Conservation (phyloP, 1,139 yeast species). For the Candida neerlandica region DNA sequence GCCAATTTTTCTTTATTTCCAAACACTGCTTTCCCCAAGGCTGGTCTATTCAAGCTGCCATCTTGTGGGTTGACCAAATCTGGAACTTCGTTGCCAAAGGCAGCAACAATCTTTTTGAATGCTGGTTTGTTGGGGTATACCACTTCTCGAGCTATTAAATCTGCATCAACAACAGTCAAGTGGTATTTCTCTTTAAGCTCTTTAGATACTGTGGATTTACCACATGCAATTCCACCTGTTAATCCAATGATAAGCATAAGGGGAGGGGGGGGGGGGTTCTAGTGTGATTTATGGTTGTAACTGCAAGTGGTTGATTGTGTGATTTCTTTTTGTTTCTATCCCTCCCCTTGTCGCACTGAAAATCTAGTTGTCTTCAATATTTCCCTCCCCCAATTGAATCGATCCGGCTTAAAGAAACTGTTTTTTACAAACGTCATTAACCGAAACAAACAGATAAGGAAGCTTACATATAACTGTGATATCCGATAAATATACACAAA, state of each 20-base stretch:
- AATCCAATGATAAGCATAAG: constrained; percentile 90
- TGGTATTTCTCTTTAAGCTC: constrained; percentile 53
- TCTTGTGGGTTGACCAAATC: constrained; percentile 54
- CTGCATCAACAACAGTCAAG: constrained; percentile 82
- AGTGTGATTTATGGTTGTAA: background rate
- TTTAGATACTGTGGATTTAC: constrained; percentile 87
- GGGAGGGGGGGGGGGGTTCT: too few species aligned
- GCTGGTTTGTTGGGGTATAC: constrained; percentile 81
- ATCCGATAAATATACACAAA: too few species aligned
- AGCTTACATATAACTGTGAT: too few species aligned
- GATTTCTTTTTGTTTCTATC: too few species aligned
- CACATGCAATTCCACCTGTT: constrained; percentile 96
- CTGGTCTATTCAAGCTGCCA: constrained; percentile 63
- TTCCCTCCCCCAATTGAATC: too few species aligned
- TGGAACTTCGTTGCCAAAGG: constrained; percentile 59
- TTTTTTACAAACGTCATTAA: too few species aligned
- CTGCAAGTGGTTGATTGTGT: background rate
- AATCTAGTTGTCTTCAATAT: too few species aligned
- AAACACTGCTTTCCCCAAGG: constrained; percentile 79
- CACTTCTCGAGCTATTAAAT: constrained; percentile 79
- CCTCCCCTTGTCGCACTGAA: too few species aligned
- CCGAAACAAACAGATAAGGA: too few species aligned
- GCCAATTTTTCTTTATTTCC: constrained; percentile 57
- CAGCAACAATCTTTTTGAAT: constrained; percentile 60
- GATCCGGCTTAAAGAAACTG: too few species aligned